Base-by-base conservation (phyloP, 768 basidiomycete genomes). In the Leccinum aurantiacum region DNA sequence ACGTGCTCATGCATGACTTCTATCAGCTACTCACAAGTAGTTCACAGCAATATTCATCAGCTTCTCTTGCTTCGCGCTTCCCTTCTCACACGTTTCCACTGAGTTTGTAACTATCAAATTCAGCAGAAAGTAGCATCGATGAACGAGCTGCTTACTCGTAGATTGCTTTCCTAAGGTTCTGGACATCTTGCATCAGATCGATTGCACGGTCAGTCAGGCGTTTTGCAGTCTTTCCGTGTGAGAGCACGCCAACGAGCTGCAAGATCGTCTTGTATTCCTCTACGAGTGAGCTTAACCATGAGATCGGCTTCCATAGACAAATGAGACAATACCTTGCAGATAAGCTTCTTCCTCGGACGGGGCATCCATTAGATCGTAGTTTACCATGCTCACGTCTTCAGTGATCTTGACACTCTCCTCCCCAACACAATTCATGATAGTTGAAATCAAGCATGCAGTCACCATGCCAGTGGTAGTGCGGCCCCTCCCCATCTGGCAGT, bases 231-330 rank as follows among this genome's bases (percentile, higher is more conserved):
- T 98, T 98, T 19, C 97, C 96, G 66, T 95, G 84, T 8, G 91
- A 90, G 31, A 98, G 82, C 11, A 98, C 89, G 5, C 93, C 89
- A 50, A 97, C 93, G 58, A 99, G 88, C 63, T 95, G 94, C 46
- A 99, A 77, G 63, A 98, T 97, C 4, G 89, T 91, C 79, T 98
- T 98, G 80, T 98, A 99, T 68, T 98, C 95, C 41, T 95, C 95
- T 95, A 62, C n/a, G 35, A 54, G 55, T 14, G 60, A 46, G 27
- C 10, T 59, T 38, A 48, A 50, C 17, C 8, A 53, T 57, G 17
- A 60, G 22, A n/a, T 44, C 14, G n/a, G 2, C 11, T 17, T 46
- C 17, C 17, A 53, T 47, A 13, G 17, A 49, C 47, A 29, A 15
- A 33, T 19, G 19, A 25, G 6, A 46, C 41, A 25, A 70, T 68